Evolutionary conservation across 2,329 filamentous ascomycete genomes (phyloP).

Genomic region (Lachnellula cervina): DNA sequence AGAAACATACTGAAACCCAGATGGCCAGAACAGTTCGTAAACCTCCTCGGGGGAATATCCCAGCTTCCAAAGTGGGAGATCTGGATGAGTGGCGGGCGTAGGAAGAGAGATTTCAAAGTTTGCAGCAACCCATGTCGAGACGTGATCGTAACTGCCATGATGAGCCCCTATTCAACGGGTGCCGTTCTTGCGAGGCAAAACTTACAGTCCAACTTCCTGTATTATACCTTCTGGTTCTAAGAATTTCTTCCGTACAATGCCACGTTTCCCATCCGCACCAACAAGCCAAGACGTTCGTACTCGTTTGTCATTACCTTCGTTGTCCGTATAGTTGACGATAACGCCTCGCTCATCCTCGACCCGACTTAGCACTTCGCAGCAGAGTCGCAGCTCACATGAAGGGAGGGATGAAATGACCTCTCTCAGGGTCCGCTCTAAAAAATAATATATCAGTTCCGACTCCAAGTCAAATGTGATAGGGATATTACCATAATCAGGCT

Average conservation of each 20-base stretch:
- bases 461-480: no score
- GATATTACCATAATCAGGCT: no score
- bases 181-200: slow-evolving; percentile 5
- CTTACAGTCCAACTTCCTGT: slow-evolving; percentile 26
- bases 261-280: slow-evolving; percentile 17
- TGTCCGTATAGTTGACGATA: slow-evolving; percentile 1
- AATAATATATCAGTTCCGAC: no score
- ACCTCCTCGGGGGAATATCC: slow-evolving; percentile 43
- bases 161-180: slow-evolving; percentile 7
- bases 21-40: slow-evolving; percentile 44
- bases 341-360: slow-evolving; percentile 1
- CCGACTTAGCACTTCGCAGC: neutral
- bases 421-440: neutral
- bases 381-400: neutral
- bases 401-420: neutral
- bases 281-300: slow-evolving; percentile 7
- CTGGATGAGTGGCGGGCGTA: slow-evolving; percentile 41
- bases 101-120: slow-evolving; percentile 42
- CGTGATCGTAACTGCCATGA: neutral
- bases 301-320: neutral
- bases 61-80: slow-evolving; percentile 43
- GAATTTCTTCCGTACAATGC: slow-evolving; percentile 12
- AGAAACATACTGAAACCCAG: slow-evolving; percentile 29
- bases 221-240: slow-evolving; percentile 31
- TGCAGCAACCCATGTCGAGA: slow-evolving; percentile 40